Percentiles rank a stretch among this genome's conserved stretches.
phyloP scores from a whole-genome alignment of 208 protist genomes.

The Spongospora subterranea region DNA sequence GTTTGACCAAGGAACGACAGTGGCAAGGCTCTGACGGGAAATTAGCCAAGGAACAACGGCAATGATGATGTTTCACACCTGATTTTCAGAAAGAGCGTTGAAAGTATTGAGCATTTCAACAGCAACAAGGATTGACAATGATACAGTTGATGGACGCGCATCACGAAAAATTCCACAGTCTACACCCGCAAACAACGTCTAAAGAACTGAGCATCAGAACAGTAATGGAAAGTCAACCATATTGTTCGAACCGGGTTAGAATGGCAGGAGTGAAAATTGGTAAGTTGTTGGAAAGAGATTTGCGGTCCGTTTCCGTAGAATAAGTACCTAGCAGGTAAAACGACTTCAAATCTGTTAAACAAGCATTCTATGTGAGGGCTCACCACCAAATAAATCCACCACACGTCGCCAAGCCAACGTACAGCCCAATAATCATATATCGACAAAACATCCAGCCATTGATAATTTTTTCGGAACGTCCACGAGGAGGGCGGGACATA shows the following conservation, averaged over 20 bases:
- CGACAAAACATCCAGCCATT: constrained; percentile 70
- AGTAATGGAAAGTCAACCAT: neutral
- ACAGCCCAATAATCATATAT: constrained; percentile 70
- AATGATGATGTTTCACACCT: constrained; percentile 62
- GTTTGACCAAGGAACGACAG: constrained; percentile 70
- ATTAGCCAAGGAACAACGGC: constrained; percentile 57
- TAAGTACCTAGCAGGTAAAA: neutral
- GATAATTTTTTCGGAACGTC: constrained; percentile 67
- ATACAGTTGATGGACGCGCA: constrained; percentile 77
- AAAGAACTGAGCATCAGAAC: neutral
- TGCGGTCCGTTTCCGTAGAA: constrained; percentile 55
- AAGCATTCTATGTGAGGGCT: constrained; percentile 38
- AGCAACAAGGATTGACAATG: constrained; percentile 88
- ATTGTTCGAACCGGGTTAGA: neutral
- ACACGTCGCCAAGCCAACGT: constrained; percentile 75
- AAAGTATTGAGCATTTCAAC: constrained; percentile 94
- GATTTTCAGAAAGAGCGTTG: constrained; percentile 89
- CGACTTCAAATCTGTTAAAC: neutral
- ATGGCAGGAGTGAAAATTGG: constrained; percentile 59
- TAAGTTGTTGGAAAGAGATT: constrained; percentile 65
- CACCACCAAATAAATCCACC: constrained; percentile 71
- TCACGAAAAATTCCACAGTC: constrained; percentile 52
- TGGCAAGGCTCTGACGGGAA: constrained; percentile 59
- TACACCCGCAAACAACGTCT: neutral
- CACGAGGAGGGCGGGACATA: constrained; percentile 75